Base-by-base conservation (phyloP, 257 asterid genomes). In the Jacaranda copaia region DNA sequence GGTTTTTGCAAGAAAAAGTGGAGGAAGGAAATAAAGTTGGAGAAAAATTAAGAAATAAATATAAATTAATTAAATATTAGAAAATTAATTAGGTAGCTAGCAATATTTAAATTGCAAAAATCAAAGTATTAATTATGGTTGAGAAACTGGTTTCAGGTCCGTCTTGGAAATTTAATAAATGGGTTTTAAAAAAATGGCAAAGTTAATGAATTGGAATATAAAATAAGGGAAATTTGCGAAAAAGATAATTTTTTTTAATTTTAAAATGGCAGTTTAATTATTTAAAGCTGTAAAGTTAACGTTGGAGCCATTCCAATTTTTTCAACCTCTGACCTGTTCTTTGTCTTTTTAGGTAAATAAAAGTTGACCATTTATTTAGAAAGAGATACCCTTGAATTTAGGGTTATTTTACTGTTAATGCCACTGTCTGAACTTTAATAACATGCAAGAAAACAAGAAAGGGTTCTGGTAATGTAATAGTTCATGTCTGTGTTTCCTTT, bases 71-170 rank as follows among this genome's bases (percentile, higher is more conserved):
- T 80, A 62, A 73, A 79, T 72, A 80, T 74, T 36, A 77, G 60
- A 68, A 78, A 75, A 66, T 59, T 80, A 81, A 84, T 79, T 77
- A 79, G 85, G 88, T 81, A 74, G 84, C 65, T 57, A 84, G 87
- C 74, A 85, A 82, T 92, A 88, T 87, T 92, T 80, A 81, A 93
- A 86, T 82, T 83, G 83, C 85, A 81, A 90, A 88, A 85, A 80
- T 86, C 83, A 85, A 88, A 89, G 86, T 81, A 94, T 90, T 81
- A 90, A 94, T 86, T 89, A 79, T 81, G 94, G 90, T 94, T 90
- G 85, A 90, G 90, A 87, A 92, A 85, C 84, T 81, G 94, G 91
- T 87, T 90, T 92, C 86, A 88, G 86, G 90, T 89, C 97, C 97
- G 92, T 81, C 92, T 90, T 87, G 94, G 88, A 89, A 89, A 87